phyloP scores from a whole-genome alignment of 306 rosid species.

The Quercus gilva region DNA sequence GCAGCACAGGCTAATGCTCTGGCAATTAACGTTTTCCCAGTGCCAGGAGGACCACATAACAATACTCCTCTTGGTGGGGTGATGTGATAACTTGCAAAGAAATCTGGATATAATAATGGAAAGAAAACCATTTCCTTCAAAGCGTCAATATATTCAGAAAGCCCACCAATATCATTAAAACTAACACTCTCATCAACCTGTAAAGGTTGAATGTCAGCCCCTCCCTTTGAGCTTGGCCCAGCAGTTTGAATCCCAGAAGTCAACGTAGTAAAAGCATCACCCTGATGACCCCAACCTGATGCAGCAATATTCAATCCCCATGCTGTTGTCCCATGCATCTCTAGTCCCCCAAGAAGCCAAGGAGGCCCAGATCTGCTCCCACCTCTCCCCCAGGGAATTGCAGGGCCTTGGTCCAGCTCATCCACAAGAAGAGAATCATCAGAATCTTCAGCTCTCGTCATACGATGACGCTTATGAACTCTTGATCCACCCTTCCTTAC shows the following conservation, averaged over 20 bases:
- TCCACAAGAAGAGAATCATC: constrained; percentile 98
- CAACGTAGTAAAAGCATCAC: constrained; percentile 72
- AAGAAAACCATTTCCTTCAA: constrained; percentile 98
- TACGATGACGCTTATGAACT: constrained; percentile 91
- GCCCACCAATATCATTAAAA: constrained; percentile 95
- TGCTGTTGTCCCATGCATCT: constrained; percentile 81
- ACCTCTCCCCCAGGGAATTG: constrained; percentile 89
- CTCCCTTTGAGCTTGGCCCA: constrained; percentile 99
- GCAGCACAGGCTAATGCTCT: constrained; percentile 98
- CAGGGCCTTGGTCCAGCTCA: constrained; percentile 95
- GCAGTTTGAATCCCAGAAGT: constrained; percentile 98
- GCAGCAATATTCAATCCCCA: constrained; percentile 95
- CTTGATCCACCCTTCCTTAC: constrained; percentile 89
- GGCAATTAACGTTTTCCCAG: constrained; percentile 94
- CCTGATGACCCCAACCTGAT: constrained; percentile 99
- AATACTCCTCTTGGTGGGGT: constrained; percentile 98
- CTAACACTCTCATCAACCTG: constrained; percentile 96
- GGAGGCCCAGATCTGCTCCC: constrained; percentile 91
- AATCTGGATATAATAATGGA: constrained; percentile 93
- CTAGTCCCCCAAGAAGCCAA: constrained; percentile 92
- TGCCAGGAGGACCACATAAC: constrained; percentile 99
- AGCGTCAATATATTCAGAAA: constrained; percentile 85
- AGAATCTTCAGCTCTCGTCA: constrained; percentile 80
- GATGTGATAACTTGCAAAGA: constrained; percentile 92
- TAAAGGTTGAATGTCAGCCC: constrained; percentile 96